Base-by-base conservation (phyloP, 1,139 yeast species). In the Debaryomyces subglobosus region DNA sequence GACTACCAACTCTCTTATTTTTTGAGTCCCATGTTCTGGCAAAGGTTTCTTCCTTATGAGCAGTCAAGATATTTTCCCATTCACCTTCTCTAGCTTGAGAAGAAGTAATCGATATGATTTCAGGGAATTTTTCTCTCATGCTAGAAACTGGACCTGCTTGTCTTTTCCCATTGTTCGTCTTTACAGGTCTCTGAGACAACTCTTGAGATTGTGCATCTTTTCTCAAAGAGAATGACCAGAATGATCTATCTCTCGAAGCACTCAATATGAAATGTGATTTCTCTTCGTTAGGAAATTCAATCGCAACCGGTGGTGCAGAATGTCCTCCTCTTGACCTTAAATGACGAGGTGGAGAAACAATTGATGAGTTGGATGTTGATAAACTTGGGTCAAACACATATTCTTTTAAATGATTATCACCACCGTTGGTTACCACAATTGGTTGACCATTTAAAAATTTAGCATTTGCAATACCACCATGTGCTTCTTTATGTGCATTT, bases 141-240 rank as follows among this genome's bases (percentile, higher is more conserved):
- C 79, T 71, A 13, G 74, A 65, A 24, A 76, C 71, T 40, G 77
- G 71, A 7, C 92, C 95, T 2, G 82, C 86, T 48, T 72, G 72
- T 55, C 88, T 77, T 53, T 81, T 78, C 34, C 82, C 84, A 56
- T 82, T 81, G 44, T 64, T 64, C 10, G 74, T 62, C 55, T 81
- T 83, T 23, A 82, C 83, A 29, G 79, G 69, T 58, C 87, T 81
- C 68, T 92, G 98, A 0, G 98, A 91, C 61, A 94, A 73, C 64
- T 91, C 96, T 61, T 89, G 96, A 1, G 96, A 89, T 68, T 95
- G 99, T 0, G 98, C 96, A 67, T 95, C 99, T 64, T 94, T 94
- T 58, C 98, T 81, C 48, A 94, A 74, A 0, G 98, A 92, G 61
- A 94, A 94, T 16, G 84, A 80, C 97, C 99, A 94, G 57, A 94